Base-by-base conservation (phyloP, 352 stramenopile species). In the Globisporangium solare region DNA sequence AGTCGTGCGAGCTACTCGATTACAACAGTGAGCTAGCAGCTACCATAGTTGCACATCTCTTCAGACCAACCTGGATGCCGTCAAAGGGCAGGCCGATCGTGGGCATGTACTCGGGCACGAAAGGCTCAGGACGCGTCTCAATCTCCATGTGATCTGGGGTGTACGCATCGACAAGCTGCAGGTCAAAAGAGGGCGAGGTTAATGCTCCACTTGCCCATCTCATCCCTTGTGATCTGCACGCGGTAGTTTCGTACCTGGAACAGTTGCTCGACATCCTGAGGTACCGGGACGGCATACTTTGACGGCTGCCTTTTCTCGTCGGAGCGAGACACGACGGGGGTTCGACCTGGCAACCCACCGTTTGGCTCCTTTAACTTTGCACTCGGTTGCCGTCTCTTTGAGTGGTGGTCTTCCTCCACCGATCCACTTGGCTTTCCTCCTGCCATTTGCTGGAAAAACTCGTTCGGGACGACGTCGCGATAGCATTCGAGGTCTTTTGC, bases 21-120 rank as follows among this genome's bases (percentile, higher is more conserved):
- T 35, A 6, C 6, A 35, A 35, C 27, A 35, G 27, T 11, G 7
- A 35, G 27, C 27, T 35, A 35, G 3, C 27, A 11, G 27, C 0
- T 35, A 7, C n/a, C n/a, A 35, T 35, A 6, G 22, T 32, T 21
- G 13, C 18, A 46, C 3, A 27, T 24, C 20, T 47, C 13, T 0
- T 37, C 20, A 10, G 47, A 53, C 54, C 3, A 61, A 89, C 76
- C 68, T 86, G 68, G n/a, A 88, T 81, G 31, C 76, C 79, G 40
- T 90, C 79, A 48, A 87, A 92, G 0, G 82, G 82, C 0, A 83
- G 22, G 3, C 82, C 82, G 8, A 89, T 76, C 0, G 66, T 56
- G 4, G 95, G 95, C 18, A 97, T 91, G 58, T 92, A 98, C 21
- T 96, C 86, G 0, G 95, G 95, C 12, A 98, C 73, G 54, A 98